Evolutionary conservation across 2,329 filamentous ascomycete genomes (phyloP), one percentile per base, ranked within the genome.

Genomic region (Myriosclerotinia curreyana): DNA sequence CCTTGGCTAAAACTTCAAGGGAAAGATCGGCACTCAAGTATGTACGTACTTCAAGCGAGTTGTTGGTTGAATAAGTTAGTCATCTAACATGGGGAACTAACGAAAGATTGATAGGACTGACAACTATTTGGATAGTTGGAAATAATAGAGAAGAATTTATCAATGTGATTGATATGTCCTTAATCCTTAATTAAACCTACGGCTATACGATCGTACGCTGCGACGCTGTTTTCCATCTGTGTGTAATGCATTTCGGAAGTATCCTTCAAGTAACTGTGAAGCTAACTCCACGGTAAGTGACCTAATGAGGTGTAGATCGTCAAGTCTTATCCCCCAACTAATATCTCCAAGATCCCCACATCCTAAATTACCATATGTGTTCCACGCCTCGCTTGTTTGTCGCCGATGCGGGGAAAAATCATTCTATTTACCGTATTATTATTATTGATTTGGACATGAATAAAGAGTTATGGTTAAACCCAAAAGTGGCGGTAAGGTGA

Each of bases 291-390:
- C 5, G 40, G 14, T 2, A 20, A 46, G 28, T 20, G 20, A 25
- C 14, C 42, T 2, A 36, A 58, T 36, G 20, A 48, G 54, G 28
- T 36, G 7, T 14, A 22, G 54, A 58, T 58, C 54, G 14, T 36
- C 54, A 17, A 20, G 1, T 31, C n/a, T 31, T 20, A 14, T 12
- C n/a, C 22, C 40, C 25, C 25, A 46, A 34, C 28, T 14, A 56
- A 46, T 15, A 44, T 46, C 54, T 56, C 28, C 54, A 56, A 46
- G 2, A 44, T 56, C 40, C 28, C 54, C 54, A 46, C 53, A 44
- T 31, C 28, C 17, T 53, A 56, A 44, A 28, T 31, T 40, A 22
- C 25, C 25, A 28, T 42, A 31, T 31, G 31, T 36, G 50, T 22
- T 22, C 31, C 14, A 38, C 14, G 20, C 40, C 40, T 46, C 40